Evolutionary conservation across 768 basidiomycete species (phyloP), one percentile per base, ranked within the genome.

Genomic region (Dentipellis sp.): DNA sequence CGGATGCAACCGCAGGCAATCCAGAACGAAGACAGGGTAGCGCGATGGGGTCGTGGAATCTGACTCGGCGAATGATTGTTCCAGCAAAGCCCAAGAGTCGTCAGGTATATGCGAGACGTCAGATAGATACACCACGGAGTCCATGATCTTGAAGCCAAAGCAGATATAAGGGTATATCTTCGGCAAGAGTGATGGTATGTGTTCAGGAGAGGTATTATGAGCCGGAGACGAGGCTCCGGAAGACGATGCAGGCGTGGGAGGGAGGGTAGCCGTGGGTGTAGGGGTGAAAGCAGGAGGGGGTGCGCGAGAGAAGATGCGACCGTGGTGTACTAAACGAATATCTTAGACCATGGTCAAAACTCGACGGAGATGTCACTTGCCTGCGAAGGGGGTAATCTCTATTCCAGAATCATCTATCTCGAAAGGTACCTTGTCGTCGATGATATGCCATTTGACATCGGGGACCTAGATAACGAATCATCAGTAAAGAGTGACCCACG

Each of bases 81-180:
- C 60, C 52, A 84, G 69, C 52, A 82, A 62, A 17, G 68, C 63
- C 88, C 88, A 91, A 40, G 82, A 78, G 37, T 80, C 75, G 8
- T 86, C 80, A 1, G 93, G 91, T 54, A 95, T 88, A 62, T 79
- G 71, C 9, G 87, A 90, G 42, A 86, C 88, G 67, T 97, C 94
- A 23, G 87, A 86, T 57, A 95, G 75, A 71, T 94, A 94, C 12
- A 82, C 73, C 48, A 94, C 69, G 34, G 77, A 70, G 37, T 84
- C 72, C 62, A 84, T 78, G 48, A 89, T 74, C 64, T 80, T 76
- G 72, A 90, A 90, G 29, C 84, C 88, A 63, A 84, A 77, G 64
- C 80, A 84, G 51, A 80, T 64, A 65, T 83, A 87, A 2, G 86
- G 85, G n/a, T 71, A 69, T 16, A 82, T 73, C 23, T 65, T 60